Percentiles rank a stretch among this genome's conserved stretches.
These are phyloP conservation scores for Leucaena leucocephala DNA, from an alignment of 306 rosid genomes.

Conservation along the genomic window DNA sequence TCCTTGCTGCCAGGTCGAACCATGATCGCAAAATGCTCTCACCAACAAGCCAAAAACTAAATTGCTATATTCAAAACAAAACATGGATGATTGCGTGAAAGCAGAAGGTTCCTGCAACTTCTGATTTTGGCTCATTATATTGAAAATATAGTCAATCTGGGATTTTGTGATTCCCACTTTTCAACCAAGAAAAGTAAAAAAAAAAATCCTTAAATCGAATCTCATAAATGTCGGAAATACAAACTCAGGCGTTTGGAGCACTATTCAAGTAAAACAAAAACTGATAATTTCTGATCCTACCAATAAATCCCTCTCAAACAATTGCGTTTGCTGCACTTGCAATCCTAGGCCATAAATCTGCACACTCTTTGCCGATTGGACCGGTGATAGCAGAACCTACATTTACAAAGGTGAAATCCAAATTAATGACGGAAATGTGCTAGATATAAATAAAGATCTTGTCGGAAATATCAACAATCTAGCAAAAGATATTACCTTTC, in stretches of 20 bases:
- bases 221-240: background rate
- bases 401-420: background rate
- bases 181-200: background rate
- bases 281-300: background rate
- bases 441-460: background rate
- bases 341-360: conserved; percentile 95
- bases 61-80: background rate
- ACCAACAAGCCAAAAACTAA: background rate
- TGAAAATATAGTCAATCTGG: background rate
- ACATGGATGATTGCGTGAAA: background rate
- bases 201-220: conserved; percentile 2
- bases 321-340: conserved; percentile 96
- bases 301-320: conserved; percentile 44
- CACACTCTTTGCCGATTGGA: conserved; percentile 88
- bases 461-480: background rate
- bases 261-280: conserved; percentile 26
- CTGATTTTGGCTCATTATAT: background rate
- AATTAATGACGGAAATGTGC: background rate
- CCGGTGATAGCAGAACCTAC: conserved; percentile 90
- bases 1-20: too few relatives aligned
- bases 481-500: conserved; percentile 57
- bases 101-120: background rate
- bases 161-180: background rate
- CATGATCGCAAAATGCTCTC: too few relatives aligned
- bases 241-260: background rate